A percentile compares a stretch with the other conserved stretches of the same genome.
Conservation (phyloP, 257 asterid species). For the Capsicum rhomboideum region DNA sequence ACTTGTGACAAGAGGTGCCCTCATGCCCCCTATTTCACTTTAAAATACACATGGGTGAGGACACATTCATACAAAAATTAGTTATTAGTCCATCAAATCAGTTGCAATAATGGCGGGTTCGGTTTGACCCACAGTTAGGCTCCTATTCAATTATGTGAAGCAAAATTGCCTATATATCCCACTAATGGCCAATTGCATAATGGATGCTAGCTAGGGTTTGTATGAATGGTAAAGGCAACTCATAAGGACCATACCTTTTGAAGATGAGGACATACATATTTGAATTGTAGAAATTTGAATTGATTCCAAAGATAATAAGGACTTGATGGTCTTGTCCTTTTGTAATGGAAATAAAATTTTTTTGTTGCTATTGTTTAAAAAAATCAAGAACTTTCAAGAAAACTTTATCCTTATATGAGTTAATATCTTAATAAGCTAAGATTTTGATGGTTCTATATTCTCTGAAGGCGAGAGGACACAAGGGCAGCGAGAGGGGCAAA, state of each 20-base stretch:
- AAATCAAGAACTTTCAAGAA: background rate
- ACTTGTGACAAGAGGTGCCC: background rate
- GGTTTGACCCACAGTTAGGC: background rate
- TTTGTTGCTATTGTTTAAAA: background rate
- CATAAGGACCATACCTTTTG: background rate
- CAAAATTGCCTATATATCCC: background rate
- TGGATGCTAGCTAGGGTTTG: conserved; percentile 7
- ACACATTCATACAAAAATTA: background rate
- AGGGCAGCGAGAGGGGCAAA: too few species aligned
- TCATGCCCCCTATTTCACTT: background rate
- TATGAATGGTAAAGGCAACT: background rate
- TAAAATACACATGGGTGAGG: background rate
- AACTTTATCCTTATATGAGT: background rate
- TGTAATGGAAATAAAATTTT: background rate
- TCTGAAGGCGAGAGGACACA: background rate
- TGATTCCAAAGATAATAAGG: background rate
- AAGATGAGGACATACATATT: background rate
- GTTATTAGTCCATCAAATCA: background rate
- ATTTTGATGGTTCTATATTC: background rate
- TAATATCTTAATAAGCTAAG: background rate
- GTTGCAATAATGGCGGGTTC: background rate
- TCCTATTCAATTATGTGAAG: background rate
- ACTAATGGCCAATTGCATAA: background rate
- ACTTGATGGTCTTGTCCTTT: background rate
- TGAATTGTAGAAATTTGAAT: background rate